A percentile compares a stretch with the other conserved stretches of the same genome.
Conservation (phyloP, 176 grass and related monocot species). For the Lolium perenne region DNA sequence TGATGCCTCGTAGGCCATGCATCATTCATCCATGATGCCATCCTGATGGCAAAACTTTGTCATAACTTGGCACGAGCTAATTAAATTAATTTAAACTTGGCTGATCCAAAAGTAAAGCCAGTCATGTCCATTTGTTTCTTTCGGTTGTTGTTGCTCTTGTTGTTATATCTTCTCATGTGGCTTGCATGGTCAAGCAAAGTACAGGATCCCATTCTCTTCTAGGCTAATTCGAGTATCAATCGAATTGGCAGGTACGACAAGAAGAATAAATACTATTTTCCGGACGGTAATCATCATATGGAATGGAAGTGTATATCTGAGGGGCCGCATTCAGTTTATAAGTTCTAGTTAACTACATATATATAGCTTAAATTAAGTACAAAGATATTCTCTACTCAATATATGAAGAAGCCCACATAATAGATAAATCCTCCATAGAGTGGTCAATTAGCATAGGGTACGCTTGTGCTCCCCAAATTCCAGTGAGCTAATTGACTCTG, state of each 20-base stretch:
- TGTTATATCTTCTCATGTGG: background rate
- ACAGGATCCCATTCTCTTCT: background rate
- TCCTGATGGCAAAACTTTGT: constrained; percentile 58
- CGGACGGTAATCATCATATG: constrained; percentile 31
- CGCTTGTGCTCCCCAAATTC: no score
- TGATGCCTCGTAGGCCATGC: constrained; percentile 41
- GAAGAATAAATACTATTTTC: background rate
- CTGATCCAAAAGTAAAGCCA: background rate
- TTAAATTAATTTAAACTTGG: background rate
- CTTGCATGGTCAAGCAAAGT: background rate
- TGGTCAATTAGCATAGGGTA: no score
- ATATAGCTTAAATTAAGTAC: background rate
- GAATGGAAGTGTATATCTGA: constrained; percentile 12
- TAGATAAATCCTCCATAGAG: no score
- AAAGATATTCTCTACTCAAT: background rate
- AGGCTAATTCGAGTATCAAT: background rate
- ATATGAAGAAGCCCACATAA: background rate
- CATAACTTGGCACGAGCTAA: constrained; percentile 12
- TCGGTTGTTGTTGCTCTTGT: background rate
- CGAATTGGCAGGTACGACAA: background rate
- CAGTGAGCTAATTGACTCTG: no score
- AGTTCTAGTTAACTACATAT: background rate
- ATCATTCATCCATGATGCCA: constrained; percentile 43
- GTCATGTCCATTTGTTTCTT: background rate
- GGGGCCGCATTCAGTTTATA: background rate